These are phyloP conservation scores for Ophiostoma populinum DNA, from an alignment of 2,329 filamentous ascomycete genomes.

Conservation along the genomic window DNA sequence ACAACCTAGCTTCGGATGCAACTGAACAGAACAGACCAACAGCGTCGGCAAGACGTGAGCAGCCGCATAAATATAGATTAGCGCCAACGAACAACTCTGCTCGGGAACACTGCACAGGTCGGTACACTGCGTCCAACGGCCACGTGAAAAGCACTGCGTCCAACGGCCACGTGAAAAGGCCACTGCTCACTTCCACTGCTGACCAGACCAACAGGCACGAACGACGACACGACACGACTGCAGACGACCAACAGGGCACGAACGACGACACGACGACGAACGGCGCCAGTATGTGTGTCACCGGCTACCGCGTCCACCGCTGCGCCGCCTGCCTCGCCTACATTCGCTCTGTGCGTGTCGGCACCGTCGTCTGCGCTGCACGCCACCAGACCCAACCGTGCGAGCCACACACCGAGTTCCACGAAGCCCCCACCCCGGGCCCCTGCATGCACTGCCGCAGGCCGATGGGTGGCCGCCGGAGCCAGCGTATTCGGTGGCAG, in stretches of 20 bases:
- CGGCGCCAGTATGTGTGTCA: conserved; percentile 2
- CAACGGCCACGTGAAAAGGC: no score
- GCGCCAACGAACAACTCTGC: no score
- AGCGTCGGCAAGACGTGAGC: no score
- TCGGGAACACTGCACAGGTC: no score
- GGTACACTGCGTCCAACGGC: no score
- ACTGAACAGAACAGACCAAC: no score
- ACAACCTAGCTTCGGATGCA: no score
- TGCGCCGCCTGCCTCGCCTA: conserved; percentile 1
- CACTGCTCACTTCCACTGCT: no score
- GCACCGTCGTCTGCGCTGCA: conserved; percentile 1
- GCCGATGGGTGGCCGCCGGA: not conserved
- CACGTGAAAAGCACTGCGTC: no score
- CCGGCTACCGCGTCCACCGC: conserved; percentile 2
- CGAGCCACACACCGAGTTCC: not conserved
- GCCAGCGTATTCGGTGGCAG: not conserved
- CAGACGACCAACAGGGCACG: not conserved
- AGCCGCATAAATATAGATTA: no score
- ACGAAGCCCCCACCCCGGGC: not conserved
- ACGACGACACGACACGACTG: no score
- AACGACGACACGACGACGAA: not conserved
- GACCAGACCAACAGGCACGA: no score
- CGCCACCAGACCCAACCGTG: not conserved
- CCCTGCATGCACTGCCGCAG: conserved; percentile 1
- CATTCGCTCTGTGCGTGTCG: not conserved